Conservation (phyloP, 768 basidiomycete species). For the Gautieria morchelliformis region DNA sequence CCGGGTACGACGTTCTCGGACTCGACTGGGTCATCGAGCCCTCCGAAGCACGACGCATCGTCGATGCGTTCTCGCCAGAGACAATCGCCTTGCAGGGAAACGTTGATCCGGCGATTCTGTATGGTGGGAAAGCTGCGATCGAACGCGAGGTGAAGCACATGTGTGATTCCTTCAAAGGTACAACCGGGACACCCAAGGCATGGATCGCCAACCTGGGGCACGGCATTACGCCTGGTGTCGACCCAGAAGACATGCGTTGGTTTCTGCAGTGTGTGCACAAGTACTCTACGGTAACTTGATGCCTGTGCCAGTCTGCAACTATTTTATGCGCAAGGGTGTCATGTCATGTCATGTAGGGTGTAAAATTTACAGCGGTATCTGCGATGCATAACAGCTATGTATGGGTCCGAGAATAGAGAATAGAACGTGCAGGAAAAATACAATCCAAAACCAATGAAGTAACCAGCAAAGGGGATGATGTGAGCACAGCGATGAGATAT, state of each 20-base stretch:
- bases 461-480: not conserved
- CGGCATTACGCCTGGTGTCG: slow-evolving; percentile 91
- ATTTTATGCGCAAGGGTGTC: not conserved
- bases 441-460: slow-evolving; percentile 1
- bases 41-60: slow-evolving; percentile 50
- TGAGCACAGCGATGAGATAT: slow-evolving; percentile 3
- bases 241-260: slow-evolving; percentile 86
- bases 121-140: slow-evolving; percentile 80
- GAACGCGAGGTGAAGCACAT: slow-evolving; percentile 78
- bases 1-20: slow-evolving; percentile 82
- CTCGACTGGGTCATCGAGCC: slow-evolving; percentile 90
- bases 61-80: slow-evolving; percentile 29
- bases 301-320: not conserved
- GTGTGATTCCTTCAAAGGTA: slow-evolving; percentile 58
- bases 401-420: not conserved
- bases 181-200: slow-evolving; percentile 42
- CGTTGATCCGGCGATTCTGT: slow-evolving; percentile 80
- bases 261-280: slow-evolving; percentile 87
- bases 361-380: slow-evolving; percentile 1
- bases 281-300: slow-evolving; percentile 39
- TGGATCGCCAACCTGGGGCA: slow-evolving; percentile 98
- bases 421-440: not conserved
- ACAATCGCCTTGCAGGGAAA: slow-evolving; percentile 83
- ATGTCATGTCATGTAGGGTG: not conserved
- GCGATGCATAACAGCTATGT: not conserved